Evolutionary conservation across 148 eudicot genomes (phyloP), one percentile per base, ranked within the genome.

Genomic region (Mesembryanthemum crystallinum): DNA sequence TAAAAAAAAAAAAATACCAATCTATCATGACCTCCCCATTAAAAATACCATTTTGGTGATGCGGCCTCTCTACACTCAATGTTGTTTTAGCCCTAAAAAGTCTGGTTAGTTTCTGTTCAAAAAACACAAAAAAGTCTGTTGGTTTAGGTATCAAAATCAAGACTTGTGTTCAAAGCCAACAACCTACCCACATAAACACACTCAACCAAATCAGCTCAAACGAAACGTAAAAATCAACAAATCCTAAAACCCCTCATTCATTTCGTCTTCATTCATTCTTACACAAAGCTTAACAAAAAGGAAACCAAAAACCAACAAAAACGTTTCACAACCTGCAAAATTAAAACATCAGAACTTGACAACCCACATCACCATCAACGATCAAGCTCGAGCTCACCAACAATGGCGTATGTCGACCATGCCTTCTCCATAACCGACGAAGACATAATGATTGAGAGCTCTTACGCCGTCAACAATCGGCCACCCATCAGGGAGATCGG

Each of bases 401-500:
- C 66, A 76, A 94, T 94, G 98, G 98, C 98, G 86, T 94, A 94
- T 72, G 98, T 94, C 21, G 98, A 94, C 76, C 98, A 92, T 71
- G 97, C 98, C 1, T 94, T 91, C 79, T 94, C 98, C 21, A 94
- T 94, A 20, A 85, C 93, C 11, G 97, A 94, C 75, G 98, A 94
- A 58, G 98, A 94, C 75, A 84, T 92, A 8, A 88, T 90, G 96
- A 89, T 94, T 84, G 98, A 90, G 24, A 74, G 87, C 24, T 83
- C 94, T 1, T 89, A 86, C 76, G 72, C 84, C 57, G 67, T 88
- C 32, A 87, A 88, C 80, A 90, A 90, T 75, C 86, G 85, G 3
- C 96, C 92, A 23, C 98, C 97, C 0, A 85, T 90, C 76, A 92
- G 88, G 75, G 98, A 94, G 89, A 94, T 94, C 86, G 88, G 85